Evolutionary conservation across 2,329 filamentous ascomycete species (phyloP), one percentile per base, ranked within the genome.

Genomic region (Pseudocercospora fuligena): DNA sequence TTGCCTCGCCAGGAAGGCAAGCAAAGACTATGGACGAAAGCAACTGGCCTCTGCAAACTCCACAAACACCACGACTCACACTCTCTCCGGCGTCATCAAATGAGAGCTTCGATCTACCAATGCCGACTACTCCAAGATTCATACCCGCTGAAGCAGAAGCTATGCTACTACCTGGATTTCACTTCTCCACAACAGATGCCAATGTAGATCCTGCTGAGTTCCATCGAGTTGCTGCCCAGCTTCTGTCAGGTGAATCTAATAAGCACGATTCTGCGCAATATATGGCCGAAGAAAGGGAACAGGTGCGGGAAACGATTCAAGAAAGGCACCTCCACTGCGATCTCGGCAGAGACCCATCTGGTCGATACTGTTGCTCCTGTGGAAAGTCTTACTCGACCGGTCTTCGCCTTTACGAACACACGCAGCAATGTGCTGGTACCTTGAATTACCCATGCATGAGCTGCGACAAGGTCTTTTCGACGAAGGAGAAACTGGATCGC

Each of bases 151-250:
- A 51, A 12, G 31, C 33, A 3, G 63, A 63, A 51, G 46, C 63
- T 23, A 59, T 68, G 19, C 62, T 68, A 19, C 64, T 72, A 33
- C 65, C 70, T 46, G 69, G 70, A 6, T 71, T 72, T 31, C 70
- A 71, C 53, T 72, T 72, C 62, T 70, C 70, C 7, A 71, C 69
- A 21, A 67, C 60, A 3, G 68, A 72, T 53, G 63, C 64, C 25
- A 57, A 62, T n/a, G 67, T 69, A 19, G 66, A 71, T 46, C 61
- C 66, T 2, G 65, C 65, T n/a, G 69, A 72, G 53, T 72, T 72
- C 57, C 70, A 72, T 46, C 69, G 69, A 33, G 61, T 70, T 19
- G 70, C 70, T 27, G 70, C 69, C 21, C 69, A 69, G 31, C 66
- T 72, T 6, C 62, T 72, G 0, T 67, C 69, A 8, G 70, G 70